Evolutionary conservation across 169 alveolate species (phyloP).

Genomic region (Plasmodium blacklocki): DNA sequence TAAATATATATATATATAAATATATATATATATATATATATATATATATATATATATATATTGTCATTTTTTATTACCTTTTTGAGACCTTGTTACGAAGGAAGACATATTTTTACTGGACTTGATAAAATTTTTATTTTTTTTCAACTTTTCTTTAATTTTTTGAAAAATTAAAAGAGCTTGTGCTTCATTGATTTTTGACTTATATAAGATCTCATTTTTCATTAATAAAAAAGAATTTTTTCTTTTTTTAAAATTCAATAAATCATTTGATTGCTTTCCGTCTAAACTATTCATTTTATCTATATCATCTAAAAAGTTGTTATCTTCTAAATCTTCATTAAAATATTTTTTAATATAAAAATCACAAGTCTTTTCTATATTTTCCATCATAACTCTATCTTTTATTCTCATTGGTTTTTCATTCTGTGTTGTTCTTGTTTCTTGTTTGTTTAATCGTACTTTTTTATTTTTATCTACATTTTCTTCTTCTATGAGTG

Average conservation of each 20-base stretch:
- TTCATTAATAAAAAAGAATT: slow-evolving; percentile 47
- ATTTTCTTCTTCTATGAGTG: slow-evolving; percentile 28
- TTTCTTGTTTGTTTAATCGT: slow-evolving; percentile 5
- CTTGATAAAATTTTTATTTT: background rate
- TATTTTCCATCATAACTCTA: slow-evolving; percentile 34
- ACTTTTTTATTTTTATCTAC: slow-evolving; percentile 13
- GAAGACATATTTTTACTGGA: background rate
- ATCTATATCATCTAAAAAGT: background rate
- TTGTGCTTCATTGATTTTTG: slow-evolving; percentile 51
- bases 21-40: slow-evolving; percentile 3
- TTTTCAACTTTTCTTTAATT: slow-evolving; percentile 49
- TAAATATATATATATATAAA: background rate
- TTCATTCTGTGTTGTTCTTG: background rate
- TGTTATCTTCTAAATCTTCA: slow-evolving; percentile 19
- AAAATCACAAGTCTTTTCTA: slow-evolving; percentile 70
- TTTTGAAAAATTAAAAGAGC: slow-evolving; percentile 47
- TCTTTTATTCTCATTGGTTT: slow-evolving; percentile 42
- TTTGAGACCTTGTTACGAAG: background rate
- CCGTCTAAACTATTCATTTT: background rate
- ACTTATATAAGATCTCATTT: slow-evolving; percentile 54
- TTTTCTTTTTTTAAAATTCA: slow-evolving; percentile 22
- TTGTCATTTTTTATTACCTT: background rate
- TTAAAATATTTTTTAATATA: slow-evolving; percentile 61
- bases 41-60: background rate
- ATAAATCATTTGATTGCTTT: background rate